These are phyloP conservation scores for Calonectria fujianensis DNA, from an alignment of 2,329 filamentous ascomycete species.

Conservation along the genomic window DNA sequence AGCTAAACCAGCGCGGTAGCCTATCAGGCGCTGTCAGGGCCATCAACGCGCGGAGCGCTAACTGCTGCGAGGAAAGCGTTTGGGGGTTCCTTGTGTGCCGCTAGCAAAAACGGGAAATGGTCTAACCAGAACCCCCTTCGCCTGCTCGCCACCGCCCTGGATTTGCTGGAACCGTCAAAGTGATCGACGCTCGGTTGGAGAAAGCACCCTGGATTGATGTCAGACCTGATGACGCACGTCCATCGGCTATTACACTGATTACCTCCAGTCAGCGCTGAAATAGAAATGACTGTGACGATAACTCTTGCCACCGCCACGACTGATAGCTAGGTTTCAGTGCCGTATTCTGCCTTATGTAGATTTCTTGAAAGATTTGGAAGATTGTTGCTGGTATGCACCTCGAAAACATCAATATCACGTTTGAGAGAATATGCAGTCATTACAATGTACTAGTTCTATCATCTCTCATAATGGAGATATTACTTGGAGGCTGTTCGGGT, in stretches of 20 bases:
- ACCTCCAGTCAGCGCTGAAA: neutral
- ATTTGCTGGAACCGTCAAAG: neutral
- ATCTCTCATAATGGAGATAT: neutral
- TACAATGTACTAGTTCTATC: neutral
- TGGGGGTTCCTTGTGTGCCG: neutral
- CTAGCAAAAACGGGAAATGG: neutral
- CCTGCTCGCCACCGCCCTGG: neutral
- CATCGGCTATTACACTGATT: neutral
- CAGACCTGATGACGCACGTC: neutral
- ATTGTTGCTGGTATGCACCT: neutral
- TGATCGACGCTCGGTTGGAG: neutral
- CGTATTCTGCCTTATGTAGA: neutral
- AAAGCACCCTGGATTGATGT: neutral
- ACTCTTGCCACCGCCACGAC: neutral
- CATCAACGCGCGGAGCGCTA: neutral
- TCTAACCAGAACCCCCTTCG: neutral
- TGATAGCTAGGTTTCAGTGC: neutral
- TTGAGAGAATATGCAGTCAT: neutral
- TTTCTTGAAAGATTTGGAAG: neutral
- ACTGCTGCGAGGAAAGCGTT: neutral
- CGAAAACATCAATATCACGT: neutral
- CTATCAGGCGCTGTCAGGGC: neutral
- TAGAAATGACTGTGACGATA: neutral
- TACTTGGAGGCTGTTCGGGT: neutral
- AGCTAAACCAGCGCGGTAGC: neutral